A percentile compares a stretch with the other conserved stretches of the same genome.
phyloP scores from a whole-genome alignment of 495 filamentous ascomycete genomes.

The Aspergillus carlsbadensis region DNA sequence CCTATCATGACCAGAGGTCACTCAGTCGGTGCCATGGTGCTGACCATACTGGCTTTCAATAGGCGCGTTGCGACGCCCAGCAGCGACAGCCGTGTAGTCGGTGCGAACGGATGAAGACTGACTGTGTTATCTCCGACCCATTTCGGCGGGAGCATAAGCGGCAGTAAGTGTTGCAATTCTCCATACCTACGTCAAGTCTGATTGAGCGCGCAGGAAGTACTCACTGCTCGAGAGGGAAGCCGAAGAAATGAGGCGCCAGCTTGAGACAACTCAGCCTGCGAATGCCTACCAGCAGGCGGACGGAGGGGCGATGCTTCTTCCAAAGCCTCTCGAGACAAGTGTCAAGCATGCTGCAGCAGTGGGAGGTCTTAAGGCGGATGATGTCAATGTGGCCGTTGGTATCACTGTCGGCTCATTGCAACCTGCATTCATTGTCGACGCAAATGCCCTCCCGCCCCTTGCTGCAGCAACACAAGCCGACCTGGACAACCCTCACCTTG shows the following conservation, averaged over 20 bases:
- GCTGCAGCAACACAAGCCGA: neutral
- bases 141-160: slow-evolving; percentile 48
- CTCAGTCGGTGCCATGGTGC: too few species aligned
- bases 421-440: too few species aligned
- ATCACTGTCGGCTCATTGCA: neutral
- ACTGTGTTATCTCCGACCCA: slow-evolving; percentile 41
- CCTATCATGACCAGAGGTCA: too few species aligned
- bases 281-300: slow-evolving; percentile 5
- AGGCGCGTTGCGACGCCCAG: slow-evolving; percentile 47
- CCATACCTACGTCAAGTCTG: neutral
- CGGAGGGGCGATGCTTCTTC: too few species aligned
- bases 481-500: neutral
- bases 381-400: neutral
- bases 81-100: slow-evolving; percentile 36
- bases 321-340: too few species aligned
- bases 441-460: neutral
- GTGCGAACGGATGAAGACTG: slow-evolving; percentile 35
- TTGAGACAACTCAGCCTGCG: slow-evolving; percentile 24
- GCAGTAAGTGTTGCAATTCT: slow-evolving; percentile 26
- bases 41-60: neutral
- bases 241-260: slow-evolving; percentile 35
- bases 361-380: neutral
- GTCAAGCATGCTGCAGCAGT: neutral
- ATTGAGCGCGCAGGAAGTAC: neutral
- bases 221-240: slow-evolving; percentile 36